A percentile compares a stretch with the other conserved stretches of the same genome.
These are phyloP conservation scores for Globisporangium radiosum DNA, from an alignment of 352 stramenopile genomes.

Conservation along the genomic window DNA sequence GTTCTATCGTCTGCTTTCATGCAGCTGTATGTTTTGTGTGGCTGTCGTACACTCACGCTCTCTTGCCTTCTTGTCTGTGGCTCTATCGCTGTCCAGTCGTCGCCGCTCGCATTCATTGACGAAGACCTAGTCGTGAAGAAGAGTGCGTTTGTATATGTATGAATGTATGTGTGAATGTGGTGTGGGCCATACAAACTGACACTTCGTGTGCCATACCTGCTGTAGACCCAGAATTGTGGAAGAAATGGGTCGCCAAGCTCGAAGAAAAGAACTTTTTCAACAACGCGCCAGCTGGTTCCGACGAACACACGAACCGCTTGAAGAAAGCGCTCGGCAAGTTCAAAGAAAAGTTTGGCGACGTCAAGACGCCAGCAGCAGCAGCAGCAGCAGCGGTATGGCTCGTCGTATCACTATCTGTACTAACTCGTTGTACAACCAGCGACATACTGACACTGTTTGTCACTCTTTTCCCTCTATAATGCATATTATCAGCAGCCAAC, in stretches of 20 bases:
- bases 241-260: slow-evolving; percentile 83
- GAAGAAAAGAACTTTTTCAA: slow-evolving; percentile 86
- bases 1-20: neutral
- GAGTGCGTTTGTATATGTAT: slow-evolving; percentile 24
- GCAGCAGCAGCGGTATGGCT: neutral
- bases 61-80: neutral
- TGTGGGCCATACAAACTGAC: neutral
- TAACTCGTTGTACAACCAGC: too few species aligned
- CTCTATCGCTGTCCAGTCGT: slow-evolving; percentile 2
- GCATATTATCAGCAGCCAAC: slow-evolving; percentile 14
- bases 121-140: slow-evolving; percentile 71
- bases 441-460: too few species aligned
- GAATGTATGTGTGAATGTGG: neutral
- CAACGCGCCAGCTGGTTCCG: slow-evolving; percentile 37
- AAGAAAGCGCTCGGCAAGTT: slow-evolving; percentile 82
- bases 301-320: slow-evolving; percentile 50
- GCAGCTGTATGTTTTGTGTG: neutral
- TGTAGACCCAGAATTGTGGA: slow-evolving; percentile 77
- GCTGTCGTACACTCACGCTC: neutral
- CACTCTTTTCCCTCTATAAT: too few species aligned
- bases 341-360: slow-evolving; percentile 80
- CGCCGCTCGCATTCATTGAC: slow-evolving; percentile 22
- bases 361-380: slow-evolving; percentile 31
- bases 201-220: neutral
- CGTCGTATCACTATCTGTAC: neutral